Evolutionary conservation across 1,139 yeast genomes (phyloP).

Genomic region (Kluyveromyces marxianus): DNA sequence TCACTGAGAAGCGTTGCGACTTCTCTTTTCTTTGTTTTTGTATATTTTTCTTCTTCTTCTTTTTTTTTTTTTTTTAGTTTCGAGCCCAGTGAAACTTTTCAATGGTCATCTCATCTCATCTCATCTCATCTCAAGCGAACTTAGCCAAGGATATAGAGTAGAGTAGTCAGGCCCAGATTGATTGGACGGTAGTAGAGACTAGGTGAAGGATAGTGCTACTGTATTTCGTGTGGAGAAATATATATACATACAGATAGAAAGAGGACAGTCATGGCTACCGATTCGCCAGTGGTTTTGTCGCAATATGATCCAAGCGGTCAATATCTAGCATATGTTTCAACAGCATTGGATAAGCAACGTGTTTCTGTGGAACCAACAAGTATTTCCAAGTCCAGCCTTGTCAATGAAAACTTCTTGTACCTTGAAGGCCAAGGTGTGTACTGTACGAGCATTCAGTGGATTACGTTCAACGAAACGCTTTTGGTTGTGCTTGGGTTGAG

Average conservation of each 20-base stretch:
- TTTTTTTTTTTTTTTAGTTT: background rate
- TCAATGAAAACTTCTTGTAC: slow-evolving; percentile 27
- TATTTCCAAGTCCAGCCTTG: slow-evolving; percentile 33
- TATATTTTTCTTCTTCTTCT: background rate
- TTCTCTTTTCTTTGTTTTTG: background rate
- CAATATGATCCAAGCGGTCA: slow-evolving; percentile 41
- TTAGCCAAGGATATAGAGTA: no score
- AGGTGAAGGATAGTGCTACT: no score
- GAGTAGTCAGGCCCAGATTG: no score
- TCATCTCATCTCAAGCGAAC: background rate
- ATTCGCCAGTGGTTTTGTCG: slow-evolving; percentile 26
- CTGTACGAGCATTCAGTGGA: slow-evolving; percentile 55
- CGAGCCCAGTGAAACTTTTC: slow-evolving; percentile 3
- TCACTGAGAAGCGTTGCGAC: background rate
- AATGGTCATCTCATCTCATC: slow-evolving; percentile 6
- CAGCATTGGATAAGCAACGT: slow-evolving; percentile 69
- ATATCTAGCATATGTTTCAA: slow-evolving; percentile 58
- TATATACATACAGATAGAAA: background rate
- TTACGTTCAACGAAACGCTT: slow-evolving; percentile 29
- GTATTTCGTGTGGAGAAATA: no score
- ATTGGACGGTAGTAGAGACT: background rate
- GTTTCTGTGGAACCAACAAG: slow-evolving; percentile 56
- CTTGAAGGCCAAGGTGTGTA: slow-evolving; percentile 47
- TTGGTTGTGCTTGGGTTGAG: slow-evolving; percentile 59
- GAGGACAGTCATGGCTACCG: slow-evolving; percentile 6